Evolutionary conservation across 805 yeast species (phyloP), one percentile per base, ranked within the genome.

Genomic region (Saccharomycopsis sp.): DNA sequence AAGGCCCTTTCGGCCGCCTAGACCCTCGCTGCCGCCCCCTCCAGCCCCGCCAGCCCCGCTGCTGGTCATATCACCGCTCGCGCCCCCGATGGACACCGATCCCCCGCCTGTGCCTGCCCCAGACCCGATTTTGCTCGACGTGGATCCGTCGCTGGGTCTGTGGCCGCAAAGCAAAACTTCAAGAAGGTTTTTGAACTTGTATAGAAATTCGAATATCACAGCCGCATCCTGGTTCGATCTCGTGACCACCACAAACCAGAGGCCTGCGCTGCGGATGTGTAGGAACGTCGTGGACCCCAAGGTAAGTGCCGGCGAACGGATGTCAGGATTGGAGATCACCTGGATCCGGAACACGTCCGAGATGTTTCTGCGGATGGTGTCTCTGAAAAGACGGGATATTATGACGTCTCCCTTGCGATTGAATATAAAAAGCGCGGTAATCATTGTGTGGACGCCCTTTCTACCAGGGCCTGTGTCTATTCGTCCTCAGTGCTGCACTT

Each of bases 271-370:
- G 62, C 81, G 81, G 52, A 89, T 84, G 66, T 90, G 91, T 56
- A 90, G 78, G 67, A 92, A 94, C 0, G 97, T 86, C 0, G 98
- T 94, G 0, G 96, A 89, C 1, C 98, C 98, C 50, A 94, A 72
- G 0, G 98, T 94, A 50, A 92, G 73, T 0, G 87, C 77, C 0
- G 94, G 92, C 0, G 89, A 80, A 61, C 84, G 73, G n/a, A 76
- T 73, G 69, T 72, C 51, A 16, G 54, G 75, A 57, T 85, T 79
- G 55, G 88, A 76, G 48, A 92, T 89, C 24, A 92, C 97, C 67
- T 92, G 97, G 56, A 91, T 85, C n/a, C 97, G 79, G 67, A 92
- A 92, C 34, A 91, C 89, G 64, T 91, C 97, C 16, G 94, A 76
- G 20, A 91, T 83, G 56, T 87, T 87, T 55, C 92, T 73, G 64